These are phyloP conservation scores for Vigna mungo DNA, from an alignment of 306 rosid genomes.

Conservation along the genomic window DNA sequence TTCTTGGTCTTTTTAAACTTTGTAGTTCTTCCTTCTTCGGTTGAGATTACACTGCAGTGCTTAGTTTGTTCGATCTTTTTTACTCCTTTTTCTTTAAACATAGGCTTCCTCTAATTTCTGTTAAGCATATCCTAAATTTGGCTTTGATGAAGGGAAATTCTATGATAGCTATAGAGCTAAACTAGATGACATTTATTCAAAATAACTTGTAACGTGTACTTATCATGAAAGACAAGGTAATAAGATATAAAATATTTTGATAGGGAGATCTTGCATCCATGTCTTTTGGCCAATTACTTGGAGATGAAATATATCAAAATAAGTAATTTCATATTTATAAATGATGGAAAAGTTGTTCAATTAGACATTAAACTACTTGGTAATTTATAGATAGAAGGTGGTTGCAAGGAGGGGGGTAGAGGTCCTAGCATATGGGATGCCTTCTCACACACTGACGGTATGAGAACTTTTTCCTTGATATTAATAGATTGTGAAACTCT, in stretches of 20 bases:
- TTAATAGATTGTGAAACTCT: not conserved
- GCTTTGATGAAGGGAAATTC: not conserved
- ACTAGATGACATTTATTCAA: slow-evolving; percentile 23
- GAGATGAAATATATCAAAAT: slow-evolving; percentile 11
- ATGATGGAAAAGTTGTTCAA: not conserved
- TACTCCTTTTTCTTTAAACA: not conserved
- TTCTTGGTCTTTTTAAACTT: not conserved
- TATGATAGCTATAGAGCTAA: slow-evolving; percentile 12
- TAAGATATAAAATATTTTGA: not conserved
- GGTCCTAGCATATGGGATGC: slow-evolving; percentile 95
- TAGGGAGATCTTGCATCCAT: slow-evolving; percentile 2
- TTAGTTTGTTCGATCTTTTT: not conserved
- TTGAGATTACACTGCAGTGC: not conserved
- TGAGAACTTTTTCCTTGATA: slow-evolving; percentile 18
- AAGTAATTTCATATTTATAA: slow-evolving; percentile 19
- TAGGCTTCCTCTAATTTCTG: not conserved
- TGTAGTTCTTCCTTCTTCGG: slow-evolving; percentile 1
- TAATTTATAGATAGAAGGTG: slow-evolving; percentile 85
- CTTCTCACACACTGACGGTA: slow-evolving; percentile 78
- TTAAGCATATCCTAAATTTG: not conserved
- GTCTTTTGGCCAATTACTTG: slow-evolving; percentile 1
- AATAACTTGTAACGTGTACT: not conserved
- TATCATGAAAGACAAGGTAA: not conserved
- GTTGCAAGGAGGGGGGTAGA: slow-evolving; percentile 74
- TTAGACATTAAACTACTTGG: slow-evolving; percentile 32